These are phyloP conservation scores for Penicillium roqueforti DNA, from an alignment of 495 filamentous ascomycete genomes.

Conservation along the genomic window DNA sequence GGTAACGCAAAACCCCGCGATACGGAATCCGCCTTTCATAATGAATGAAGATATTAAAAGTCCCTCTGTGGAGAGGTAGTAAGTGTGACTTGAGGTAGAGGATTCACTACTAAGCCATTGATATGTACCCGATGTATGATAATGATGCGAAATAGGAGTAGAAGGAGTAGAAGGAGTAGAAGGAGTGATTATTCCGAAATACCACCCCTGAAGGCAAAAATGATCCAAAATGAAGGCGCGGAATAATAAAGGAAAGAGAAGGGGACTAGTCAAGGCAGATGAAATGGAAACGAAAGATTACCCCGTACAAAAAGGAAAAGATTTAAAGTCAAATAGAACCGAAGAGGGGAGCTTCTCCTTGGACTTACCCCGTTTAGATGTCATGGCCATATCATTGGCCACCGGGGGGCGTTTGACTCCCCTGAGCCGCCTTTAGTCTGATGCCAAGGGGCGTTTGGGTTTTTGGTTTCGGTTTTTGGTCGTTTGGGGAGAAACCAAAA, in stretches of 20 bases:
- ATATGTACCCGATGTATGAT: neutral
- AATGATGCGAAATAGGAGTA: neutral
- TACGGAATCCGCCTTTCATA: slow-evolving; percentile 39
- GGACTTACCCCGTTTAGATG: slow-evolving; percentile 2
- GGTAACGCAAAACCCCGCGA: slow-evolving; percentile 27
- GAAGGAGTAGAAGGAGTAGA: too few species aligned
- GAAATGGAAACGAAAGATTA: neutral
- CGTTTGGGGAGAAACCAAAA: too few species aligned
- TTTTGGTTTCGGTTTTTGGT: too few species aligned
- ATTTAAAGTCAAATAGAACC: neutral
- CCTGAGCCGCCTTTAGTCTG: slow-evolving; percentile 4
- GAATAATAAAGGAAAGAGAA: neutral
- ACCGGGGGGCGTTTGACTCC: slow-evolving; percentile 11
- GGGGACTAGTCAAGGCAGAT: too few species aligned
- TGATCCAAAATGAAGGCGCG: neutral
- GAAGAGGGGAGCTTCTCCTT: too few species aligned
- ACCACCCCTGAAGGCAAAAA: neutral
- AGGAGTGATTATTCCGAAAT: neutral
- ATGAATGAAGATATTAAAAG: slow-evolving; percentile 14
- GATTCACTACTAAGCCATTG: neutral
- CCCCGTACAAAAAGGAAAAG: neutral
- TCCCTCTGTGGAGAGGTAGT: slow-evolving; percentile 6
- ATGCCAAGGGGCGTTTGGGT: neutral
- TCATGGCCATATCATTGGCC: slow-evolving; percentile 21
- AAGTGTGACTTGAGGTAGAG: neutral